These are phyloP conservation scores for Tagetes patula DNA, from an alignment of 129 eudicot genomes.

Conservation along the genomic window DNA sequence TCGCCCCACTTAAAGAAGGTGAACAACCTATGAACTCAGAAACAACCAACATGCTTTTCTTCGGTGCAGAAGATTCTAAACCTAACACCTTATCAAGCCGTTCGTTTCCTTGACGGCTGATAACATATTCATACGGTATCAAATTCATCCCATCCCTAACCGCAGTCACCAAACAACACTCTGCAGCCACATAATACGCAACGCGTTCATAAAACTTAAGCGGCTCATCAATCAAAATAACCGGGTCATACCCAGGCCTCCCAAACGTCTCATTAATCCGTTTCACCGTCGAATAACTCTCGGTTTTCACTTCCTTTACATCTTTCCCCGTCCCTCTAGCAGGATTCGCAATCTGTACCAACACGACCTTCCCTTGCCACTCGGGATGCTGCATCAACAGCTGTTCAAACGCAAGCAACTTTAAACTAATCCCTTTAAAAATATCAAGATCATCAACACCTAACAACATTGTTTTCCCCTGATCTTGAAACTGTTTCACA, in stretches of 20 bases:
- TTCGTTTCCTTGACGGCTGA: conserved; percentile 73
- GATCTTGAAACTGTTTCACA: conserved; percentile 41
- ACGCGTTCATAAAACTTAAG: conserved; percentile 61
- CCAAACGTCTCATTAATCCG: conserved; percentile 67
- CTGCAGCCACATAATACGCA: conserved; percentile 75
- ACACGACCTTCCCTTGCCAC: conserved; percentile 74
- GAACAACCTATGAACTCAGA: conserved; percentile 93
- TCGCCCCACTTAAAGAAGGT: conserved; percentile 86
- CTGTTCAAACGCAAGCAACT: conserved; percentile 80
- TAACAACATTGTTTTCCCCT: conserved; percentile 62
- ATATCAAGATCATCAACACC: conserved; percentile 90
- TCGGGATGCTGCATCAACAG: conserved; percentile 73
- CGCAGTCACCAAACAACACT: conserved; percentile 82
- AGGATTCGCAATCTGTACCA: conserved; percentile 92
- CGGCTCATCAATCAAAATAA: conserved; percentile 62
- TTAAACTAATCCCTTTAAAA: conserved; percentile 78
- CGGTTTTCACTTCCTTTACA: conserved; percentile 73
- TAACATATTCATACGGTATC: conserved; percentile 77
- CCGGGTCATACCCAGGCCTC: conserved; percentile 62
- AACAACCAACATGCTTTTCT: conserved; percentile 79
- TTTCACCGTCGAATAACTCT: conserved; percentile 60
- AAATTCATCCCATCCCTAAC: conserved; percentile 91
- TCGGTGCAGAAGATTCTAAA: conserved; percentile 38
- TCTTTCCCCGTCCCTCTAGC: conserved; percentile 83
- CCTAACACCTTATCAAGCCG: conserved; percentile 59